Base-by-base conservation (phyloP, 2,329 filamentous ascomycete genomes). In the Fusarium verrucosum region DNA sequence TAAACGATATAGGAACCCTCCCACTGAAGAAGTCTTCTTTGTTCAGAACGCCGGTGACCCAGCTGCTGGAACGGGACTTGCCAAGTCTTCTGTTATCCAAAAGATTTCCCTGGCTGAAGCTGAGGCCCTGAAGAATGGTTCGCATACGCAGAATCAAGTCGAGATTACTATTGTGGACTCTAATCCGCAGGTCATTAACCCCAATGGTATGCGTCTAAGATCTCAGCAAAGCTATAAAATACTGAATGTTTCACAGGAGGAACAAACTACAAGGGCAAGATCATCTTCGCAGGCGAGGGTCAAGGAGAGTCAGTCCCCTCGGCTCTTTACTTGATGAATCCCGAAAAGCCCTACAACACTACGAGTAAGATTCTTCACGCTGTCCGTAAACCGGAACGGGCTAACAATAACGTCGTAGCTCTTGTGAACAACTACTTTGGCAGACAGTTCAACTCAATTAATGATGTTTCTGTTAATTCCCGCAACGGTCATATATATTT, bases 401-500 rank as follows among this genome's bases (percentile, higher is more conserved):
- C 61, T 54, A 7, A 62, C 2, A 13, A 4, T 2, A 4, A 7
- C 4, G 1, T 2, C 4, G 0, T 2, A 79, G 80, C 81, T 0
- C 74, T 89, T 13, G 55, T 89, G 16, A 86, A 86, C 65, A 86
- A 85, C 71, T 89, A 79, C 70, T 85, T 85, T 45, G 85, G 86
- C 17, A 81, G 85, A 4, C 79, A 83, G 36, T 89, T 88, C 74
- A 86, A 82, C 70, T 87, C 85, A 0, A 74, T 87, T 11, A 88
- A 88, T 62, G 87, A 89, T 58, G 78, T 85, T 0, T 78, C 80
- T 2, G 70, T 86, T 52, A 81, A 87, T 63, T 79, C 85, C 26
- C 71, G 73, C 11, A 87, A 82, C 54, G 79, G 80, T n/a, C 81
- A 85, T 23, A 75, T 89, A n/a, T 89, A 87, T 77, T 89, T 89